Conservation (phyloP, 129 eudicot genomes). For the Tagetes patula region DNA sequence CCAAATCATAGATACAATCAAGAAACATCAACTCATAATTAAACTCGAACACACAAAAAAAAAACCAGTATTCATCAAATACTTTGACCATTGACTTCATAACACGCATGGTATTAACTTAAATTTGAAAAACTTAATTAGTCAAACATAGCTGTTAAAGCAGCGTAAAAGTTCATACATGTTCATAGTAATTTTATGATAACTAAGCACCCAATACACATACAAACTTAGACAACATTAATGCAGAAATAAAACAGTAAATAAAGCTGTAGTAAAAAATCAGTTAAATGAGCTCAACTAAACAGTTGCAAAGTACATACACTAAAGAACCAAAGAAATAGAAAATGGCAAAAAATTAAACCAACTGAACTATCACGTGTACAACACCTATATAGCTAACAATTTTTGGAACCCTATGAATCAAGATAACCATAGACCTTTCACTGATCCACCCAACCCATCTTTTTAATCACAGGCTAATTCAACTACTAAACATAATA, state of each 20-base stretch:
- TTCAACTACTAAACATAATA: constrained; percentile 10
- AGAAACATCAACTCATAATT: background rate
- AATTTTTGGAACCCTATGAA: constrained; percentile 17
- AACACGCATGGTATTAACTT: too few relatives aligned
- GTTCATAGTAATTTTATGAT: constrained; percentile 23
- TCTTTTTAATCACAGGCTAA: constrained; percentile 4
- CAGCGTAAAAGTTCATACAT: constrained; percentile 10
- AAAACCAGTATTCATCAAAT: too few relatives aligned
- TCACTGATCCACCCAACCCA: background rate
- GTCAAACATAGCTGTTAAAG: background rate
- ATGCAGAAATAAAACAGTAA: constrained; percentile 23
- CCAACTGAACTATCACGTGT: constrained; percentile 30
- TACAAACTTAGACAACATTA: constrained; percentile 2
- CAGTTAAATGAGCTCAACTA: constrained; percentile 19
- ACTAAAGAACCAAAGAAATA: background rate
- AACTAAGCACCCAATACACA: background rate
- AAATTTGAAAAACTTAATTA: background rate
- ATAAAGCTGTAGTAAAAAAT: constrained; percentile 14
- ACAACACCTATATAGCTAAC: constrained; percentile 19
- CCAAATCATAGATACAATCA: background rate
- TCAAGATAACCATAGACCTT: background rate
- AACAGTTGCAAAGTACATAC: constrained; percentile 9
- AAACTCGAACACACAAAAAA: too few relatives aligned
- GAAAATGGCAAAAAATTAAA: background rate
- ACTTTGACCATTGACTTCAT: background rate